phyloP scores from a whole-genome alignment of 257 asterid genomes.

The Capsicum rhomboideum region DNA sequence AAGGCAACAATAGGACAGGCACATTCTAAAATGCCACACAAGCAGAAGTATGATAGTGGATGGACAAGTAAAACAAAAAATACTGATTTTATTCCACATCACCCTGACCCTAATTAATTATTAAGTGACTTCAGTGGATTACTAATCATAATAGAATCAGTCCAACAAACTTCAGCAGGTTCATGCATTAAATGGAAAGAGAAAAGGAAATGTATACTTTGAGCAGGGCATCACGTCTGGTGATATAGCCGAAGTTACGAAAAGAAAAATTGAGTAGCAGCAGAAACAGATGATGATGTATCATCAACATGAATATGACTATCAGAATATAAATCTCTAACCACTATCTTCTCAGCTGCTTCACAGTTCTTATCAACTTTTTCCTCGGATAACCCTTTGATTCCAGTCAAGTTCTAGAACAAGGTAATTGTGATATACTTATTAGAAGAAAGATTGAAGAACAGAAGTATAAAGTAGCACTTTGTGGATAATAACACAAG shows the following conservation, averaged over 20 bases:
- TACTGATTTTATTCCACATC: not conserved
- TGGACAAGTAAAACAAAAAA: not conserved
- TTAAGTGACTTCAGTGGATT: not conserved
- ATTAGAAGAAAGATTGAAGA: not conserved
- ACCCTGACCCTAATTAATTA: not conserved
- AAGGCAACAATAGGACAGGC: not conserved
- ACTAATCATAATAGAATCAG: not conserved
- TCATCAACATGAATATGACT: not conserved
- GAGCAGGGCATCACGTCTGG: conserved; percentile 89
- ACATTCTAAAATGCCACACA: not conserved
- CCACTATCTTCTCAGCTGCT: conserved; percentile 99
- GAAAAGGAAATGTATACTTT: conserved; percentile 40
- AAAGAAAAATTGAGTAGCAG: not conserved
- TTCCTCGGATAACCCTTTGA: conserved; percentile 97
- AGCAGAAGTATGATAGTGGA: not conserved
- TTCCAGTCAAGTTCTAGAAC: conserved; percentile 73
- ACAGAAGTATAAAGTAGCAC: no score
- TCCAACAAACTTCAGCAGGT: not conserved
- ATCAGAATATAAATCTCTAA: conserved; percentile 19
- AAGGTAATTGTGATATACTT: not conserved
- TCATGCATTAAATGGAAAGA: not conserved
- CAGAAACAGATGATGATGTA: not conserved
- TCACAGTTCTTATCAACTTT: conserved; percentile 96
- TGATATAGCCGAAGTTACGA: conserved; percentile 61
- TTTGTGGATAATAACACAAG: not conserved